Conservation (phyloP, 352 stramenopile species). For the Globisporangium nagaii region DNA sequence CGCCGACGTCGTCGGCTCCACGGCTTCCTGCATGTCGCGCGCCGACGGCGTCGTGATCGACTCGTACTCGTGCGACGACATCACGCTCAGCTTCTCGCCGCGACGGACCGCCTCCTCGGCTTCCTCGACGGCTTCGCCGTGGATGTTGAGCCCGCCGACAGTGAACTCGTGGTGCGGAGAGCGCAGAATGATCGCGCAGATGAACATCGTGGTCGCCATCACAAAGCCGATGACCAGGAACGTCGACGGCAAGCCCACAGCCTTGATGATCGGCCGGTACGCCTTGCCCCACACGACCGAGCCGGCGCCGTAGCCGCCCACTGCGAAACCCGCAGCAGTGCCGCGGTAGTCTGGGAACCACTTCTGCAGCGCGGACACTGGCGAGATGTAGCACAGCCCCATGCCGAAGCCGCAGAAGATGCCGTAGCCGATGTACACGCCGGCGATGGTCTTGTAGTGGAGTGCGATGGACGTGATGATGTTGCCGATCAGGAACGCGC, state of each 20-base stretch:
- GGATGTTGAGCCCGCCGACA: slow-evolving; percentile 50
- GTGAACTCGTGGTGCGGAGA: slow-evolving; percentile 43
- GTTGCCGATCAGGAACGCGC: slow-evolving; percentile 43
- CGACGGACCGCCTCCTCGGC: slow-evolving; percentile 24
- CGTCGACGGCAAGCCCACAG: slow-evolving; percentile 32
- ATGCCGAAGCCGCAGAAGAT: slow-evolving; percentile 58
- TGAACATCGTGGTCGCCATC: slow-evolving; percentile 31
- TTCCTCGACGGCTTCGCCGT: slow-evolving; percentile 38
- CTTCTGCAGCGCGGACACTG: slow-evolving; percentile 67
- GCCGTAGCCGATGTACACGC: slow-evolving; percentile 66
- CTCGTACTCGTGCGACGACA: slow-evolving; percentile 42
- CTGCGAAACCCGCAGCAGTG: slow-evolving; percentile 59
- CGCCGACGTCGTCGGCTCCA: slow-evolving; percentile 18
- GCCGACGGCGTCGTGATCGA: slow-evolving; percentile 29
- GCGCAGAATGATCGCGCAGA: slow-evolving; percentile 37
- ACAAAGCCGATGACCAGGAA: slow-evolving; percentile 46
- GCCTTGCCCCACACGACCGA: slow-evolving; percentile 63
- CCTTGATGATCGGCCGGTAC: slow-evolving; percentile 52
- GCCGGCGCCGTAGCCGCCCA: slow-evolving; percentile 54
- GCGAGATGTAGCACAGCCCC: slow-evolving; percentile 72
- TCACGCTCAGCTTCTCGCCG: slow-evolving; percentile 35
- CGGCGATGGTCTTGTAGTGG: slow-evolving; percentile 33
- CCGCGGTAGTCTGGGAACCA: slow-evolving; percentile 78
- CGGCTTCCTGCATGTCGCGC: slow-evolving; percentile 23
- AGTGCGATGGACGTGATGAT: slow-evolving; percentile 48